phyloP scores from a whole-genome alignment of 257 asterid genomes.

The Perilla frutescens region DNA sequence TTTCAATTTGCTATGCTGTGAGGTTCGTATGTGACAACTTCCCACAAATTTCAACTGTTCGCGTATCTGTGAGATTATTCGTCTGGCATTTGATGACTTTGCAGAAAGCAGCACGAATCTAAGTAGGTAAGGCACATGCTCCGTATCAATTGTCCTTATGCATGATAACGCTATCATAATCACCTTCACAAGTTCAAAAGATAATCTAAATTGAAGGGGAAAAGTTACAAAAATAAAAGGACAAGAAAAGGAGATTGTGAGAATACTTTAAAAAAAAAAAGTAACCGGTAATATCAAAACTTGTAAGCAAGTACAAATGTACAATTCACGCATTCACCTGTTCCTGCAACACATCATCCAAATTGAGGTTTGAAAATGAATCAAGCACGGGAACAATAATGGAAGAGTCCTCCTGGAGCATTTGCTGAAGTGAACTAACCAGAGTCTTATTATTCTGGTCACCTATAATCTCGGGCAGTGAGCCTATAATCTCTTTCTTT shows the following conservation, averaged over 20 bases:
- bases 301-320: slow-evolving; percentile 12
- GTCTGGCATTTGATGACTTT: slow-evolving; percentile 70
- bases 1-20: slow-evolving; percentile 65
- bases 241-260: background rate
- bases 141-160: slow-evolving; percentile 78
- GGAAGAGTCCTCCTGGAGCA: slow-evolving; percentile 84
- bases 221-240: background rate
- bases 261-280: slow-evolving; percentile 11
- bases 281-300: slow-evolving; percentile 27
- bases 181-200: slow-evolving; percentile 52
- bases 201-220: background rate
- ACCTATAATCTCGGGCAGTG: slow-evolving; percentile 81
- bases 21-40: slow-evolving; percentile 43
- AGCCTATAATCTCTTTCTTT: slow-evolving; percentile 85
- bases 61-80: slow-evolving; percentile 73
- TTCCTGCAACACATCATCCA: slow-evolving; percentile 75
- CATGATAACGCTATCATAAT: slow-evolving; percentile 73
- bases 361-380: slow-evolving; percentile 78
- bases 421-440: slow-evolving; percentile 73
- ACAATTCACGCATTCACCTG: slow-evolving; percentile 51
- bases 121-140: slow-evolving; percentile 80
- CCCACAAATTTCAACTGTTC: slow-evolving; percentile 71
- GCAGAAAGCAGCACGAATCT: slow-evolving; percentile 79
- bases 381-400: slow-evolving; percentile 82
- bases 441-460: slow-evolving; percentile 68